Base-by-base conservation (phyloP, 2,329 filamentous ascomycete species). In the Dactylonectria estremocensis region DNA sequence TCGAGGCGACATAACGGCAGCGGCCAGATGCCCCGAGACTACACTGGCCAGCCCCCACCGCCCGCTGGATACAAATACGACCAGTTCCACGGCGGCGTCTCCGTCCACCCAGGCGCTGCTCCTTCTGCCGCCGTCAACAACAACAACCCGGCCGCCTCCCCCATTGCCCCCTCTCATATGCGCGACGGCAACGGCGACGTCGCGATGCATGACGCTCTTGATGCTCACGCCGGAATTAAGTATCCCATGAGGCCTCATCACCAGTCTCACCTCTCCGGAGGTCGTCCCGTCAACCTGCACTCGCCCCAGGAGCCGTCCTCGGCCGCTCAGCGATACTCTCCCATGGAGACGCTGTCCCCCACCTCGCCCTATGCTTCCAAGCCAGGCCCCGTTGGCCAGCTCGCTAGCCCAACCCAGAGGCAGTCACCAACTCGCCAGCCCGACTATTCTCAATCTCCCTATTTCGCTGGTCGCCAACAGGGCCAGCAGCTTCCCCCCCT, bases 291-390 rank as follows among this genome's bases (percentile, higher is more conserved):
- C 67, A 94, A 89, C 69, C 89, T 94, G 74, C 92, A 95, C 80
- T 93, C 92, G 53, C 85, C 91, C 57, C 91, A 80, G 63, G 81
- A 91, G 77, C 91, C 93, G 66, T 96, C 94, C 49, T 88, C 93
- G 57, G 94, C 94, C 64, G 93, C 95, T 67, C 93, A 97, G 80
- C 91, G 95, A 78, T 98, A 98, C 83, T 98, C 95, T 53, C 96
- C 95, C 71, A 98, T 98, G 95, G 95, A 97, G 80, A 89, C 90
- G 16, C 85, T 97, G 68, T 94, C 95, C 68, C 93, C 95, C 46
- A 90, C 92, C 37, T 92, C 93, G 63, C 91, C 94, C 37, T 97
- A 97, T 83, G 88, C 89, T 52, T 78, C 87, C 83, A 83, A 93
- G 85, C 79, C 89, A 85, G 87, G 88, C 72, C 79, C 89, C 86